Base-by-base conservation (phyloP, 2,329 filamentous ascomycete genomes). In the Lachnellula willkommii region DNA sequence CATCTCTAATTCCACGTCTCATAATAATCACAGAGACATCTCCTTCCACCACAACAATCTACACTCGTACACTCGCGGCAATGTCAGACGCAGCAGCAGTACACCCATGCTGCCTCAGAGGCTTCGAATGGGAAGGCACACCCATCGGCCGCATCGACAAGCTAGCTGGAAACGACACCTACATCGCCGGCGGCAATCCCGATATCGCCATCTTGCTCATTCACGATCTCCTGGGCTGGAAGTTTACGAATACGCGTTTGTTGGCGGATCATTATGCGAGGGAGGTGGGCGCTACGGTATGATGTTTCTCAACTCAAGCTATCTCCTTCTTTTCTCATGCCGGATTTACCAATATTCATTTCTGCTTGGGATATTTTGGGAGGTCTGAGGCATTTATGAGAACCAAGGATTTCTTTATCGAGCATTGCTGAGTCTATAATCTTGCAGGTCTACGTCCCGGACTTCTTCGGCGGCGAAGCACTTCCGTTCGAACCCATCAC, bases 211-310 rank as follows among this genome's bases (percentile, higher is more conserved):
- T 76, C 17, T 53, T 77, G 0, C 32, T 73, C 51, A 65, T 76
- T 37, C 67, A 70, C 46, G 74, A 75, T 50, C 60, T 76, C 15
- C 68, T 75, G 5, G 74, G 74, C 39, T 79, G 75, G 74, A 74
- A 61, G 2, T 75, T 76, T 49, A 63, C 66, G 26, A 79, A 79
- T 58, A 59, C 68, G 37, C 71, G 76, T 0, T 65, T 79, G 1
- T 67, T 79, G 1, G 75, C 76, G 1, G 77, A 79, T 53, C 70
- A 75, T 62, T 78, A 73, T 56, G 75, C 77, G 4, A 63, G 64
- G 15, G 74, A 79, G 58, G 68, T 67, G n/a, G 65, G 72, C 37
- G 75, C 71, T 0, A 78, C 75, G 1, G 24, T 26, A 26, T 26
- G 24, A 6, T 26, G 6, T 26, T 26, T 6, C 20, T 20, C 20